Evolutionary conservation across 1,284 basidiomycete genomes (phyloP), one percentile per base, ranked within the genome.

Genomic region (Cryptococcus hybrid): DNA sequence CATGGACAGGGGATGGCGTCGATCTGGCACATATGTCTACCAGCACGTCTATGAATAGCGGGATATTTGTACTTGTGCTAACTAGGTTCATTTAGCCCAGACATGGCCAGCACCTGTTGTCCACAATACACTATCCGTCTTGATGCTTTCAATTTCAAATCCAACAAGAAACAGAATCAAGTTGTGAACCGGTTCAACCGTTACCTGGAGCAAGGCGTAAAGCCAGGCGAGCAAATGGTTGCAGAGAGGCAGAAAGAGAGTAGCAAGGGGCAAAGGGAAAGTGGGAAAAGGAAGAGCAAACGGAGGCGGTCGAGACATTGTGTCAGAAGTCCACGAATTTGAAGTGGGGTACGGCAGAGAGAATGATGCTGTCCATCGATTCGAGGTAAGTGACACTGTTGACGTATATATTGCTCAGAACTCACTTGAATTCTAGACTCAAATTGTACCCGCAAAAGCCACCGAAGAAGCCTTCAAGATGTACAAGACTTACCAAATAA

Each of bases 71-170:
- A 37, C 36, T 51, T 35, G 2, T 13, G 12, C 44, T 30, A 9
- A 24, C 35, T 35, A 11, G 7, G 13, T 7, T 8, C 5, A 69
- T 90, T 89, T 75, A 91, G 90, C 65, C 92, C 92, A 2, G 86
- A 94, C 73, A 82, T 93, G 78, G 83, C 80, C 61, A 76, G 79
- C 7, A 89, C 91, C 3, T 97, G 94, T 73, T 97, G 94, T 73
- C 90, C 92, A 0, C 90, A 92, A 63, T 95, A 94, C 71, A 91
- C 92, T 0, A 96, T 96, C 74, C 88, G 85, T 84, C 81, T 95
- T n/a, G 88, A 91, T 69, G 84, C 84, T 0, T 63, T 80, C 0
- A 72, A 71, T n/a, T 94, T 93, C 78, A 84, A 84, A 62, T 83
- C 88, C 0, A 86, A 86, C 11, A 88, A 86, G 71, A 88, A 87